Evolutionary conservation across 2,329 filamentous ascomycete species (phyloP).

Genomic region (Talaromyces funiculosus): DNA sequence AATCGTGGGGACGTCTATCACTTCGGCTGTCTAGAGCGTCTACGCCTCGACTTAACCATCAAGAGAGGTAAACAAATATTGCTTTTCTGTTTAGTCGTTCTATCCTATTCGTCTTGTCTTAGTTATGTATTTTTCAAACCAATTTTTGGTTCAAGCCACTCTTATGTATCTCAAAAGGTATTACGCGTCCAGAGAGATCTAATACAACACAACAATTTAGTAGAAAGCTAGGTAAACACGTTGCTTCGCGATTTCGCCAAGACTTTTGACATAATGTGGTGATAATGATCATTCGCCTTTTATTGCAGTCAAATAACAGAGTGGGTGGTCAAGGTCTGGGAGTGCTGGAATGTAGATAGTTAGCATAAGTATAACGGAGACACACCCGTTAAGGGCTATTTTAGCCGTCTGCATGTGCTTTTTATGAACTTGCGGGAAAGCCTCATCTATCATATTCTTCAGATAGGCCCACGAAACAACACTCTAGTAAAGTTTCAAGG

Average conservation of each 20-base stretch:
- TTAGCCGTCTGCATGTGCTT: neutral
- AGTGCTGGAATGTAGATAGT: neutral
- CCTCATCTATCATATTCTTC: neutral
- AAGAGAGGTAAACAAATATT: neutral
- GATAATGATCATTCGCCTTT: neutral
- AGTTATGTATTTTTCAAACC: neutral
- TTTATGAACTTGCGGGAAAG: neutral
- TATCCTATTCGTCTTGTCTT: neutral
- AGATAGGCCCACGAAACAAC: neutral
- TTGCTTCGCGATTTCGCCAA: neutral
- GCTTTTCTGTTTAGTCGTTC: neutral
- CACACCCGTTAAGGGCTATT: neutral
- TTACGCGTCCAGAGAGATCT: neutral
- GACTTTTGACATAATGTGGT: neutral
- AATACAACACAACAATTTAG: neutral
- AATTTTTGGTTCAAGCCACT: neutral
- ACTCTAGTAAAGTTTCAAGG: neutral
- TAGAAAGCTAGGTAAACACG: neutral
- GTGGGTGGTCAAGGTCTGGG: neutral
- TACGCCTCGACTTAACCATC: neutral
- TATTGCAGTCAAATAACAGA: neutral
- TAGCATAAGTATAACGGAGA: neutral
- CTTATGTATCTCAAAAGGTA: neutral
- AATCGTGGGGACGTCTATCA: neutral
- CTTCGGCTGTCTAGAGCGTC: neutral